phyloP scores from a whole-genome alignment of 345 rosid species.

The Raphanus raphanistrum region DNA sequence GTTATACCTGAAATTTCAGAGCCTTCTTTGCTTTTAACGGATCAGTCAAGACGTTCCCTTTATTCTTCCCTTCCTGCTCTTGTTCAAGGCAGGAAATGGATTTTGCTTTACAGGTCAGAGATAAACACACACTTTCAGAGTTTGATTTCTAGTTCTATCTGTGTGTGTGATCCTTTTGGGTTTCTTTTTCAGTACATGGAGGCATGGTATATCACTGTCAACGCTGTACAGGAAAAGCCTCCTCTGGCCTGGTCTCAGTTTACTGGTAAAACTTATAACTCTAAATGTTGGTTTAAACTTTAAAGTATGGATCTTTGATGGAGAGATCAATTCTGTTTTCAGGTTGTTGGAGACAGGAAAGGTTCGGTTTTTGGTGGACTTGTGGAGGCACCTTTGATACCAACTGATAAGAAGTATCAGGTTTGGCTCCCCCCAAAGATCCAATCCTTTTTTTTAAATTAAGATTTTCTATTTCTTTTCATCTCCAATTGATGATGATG shows the following conservation, averaged over 20 bases:
- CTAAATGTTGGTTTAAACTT: background rate
- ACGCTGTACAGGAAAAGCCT: constrained; percentile 89
- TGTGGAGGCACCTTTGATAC: constrained; percentile 88
- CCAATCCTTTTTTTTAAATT: background rate
- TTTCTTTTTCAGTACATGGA: constrained; percentile 75
- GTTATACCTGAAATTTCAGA: constrained; percentile 60
- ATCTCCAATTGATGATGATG: background rate
- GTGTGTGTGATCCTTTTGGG: constrained; percentile 5
- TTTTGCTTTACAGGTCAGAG: constrained; percentile 59
- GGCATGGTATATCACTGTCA: constrained; percentile 93
- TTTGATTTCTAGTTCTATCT: background rate
- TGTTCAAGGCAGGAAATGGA: constrained; percentile 92
- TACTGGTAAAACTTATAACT: constrained; percentile 59
- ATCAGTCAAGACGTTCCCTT: constrained; percentile 56
- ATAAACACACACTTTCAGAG: background rate
- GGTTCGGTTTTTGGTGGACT: constrained; percentile 96
- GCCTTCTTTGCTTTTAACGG: constrained; percentile 80
- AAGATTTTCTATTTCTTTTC: background rate
- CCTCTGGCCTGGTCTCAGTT: constrained; percentile 93
- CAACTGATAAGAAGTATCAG: constrained; percentile 87
- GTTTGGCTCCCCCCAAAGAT: constrained; percentile 33
- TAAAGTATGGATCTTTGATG: background rate
- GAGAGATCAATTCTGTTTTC: constrained; percentile 9
- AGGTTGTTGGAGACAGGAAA: constrained; percentile 92
- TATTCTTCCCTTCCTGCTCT: constrained; percentile 82